Evolutionary conservation across 2,329 filamentous ascomycete species (phyloP), one percentile per base, ranked within the genome.

Genomic region (Byssothecium circinans): DNA sequence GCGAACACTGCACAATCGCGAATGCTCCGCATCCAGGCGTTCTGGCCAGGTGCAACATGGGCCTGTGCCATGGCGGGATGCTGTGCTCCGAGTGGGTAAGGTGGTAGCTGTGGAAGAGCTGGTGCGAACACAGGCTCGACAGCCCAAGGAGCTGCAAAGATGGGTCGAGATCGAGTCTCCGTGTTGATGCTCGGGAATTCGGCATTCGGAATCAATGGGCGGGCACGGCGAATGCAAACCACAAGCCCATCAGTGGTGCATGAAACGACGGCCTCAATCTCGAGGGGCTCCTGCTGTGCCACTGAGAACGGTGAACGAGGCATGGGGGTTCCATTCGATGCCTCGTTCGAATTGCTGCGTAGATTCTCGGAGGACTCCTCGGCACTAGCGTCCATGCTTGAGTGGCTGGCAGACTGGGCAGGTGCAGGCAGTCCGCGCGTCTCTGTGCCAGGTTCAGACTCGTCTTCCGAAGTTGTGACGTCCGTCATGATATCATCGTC

Each of bases 221-320:
- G 81, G 19, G 89, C 89, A 54, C 81, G 83, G 46, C 90, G 82
- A 12, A 95, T 75, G 41, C 92, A 85, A 7, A 95, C 89, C 2
- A 95, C 89, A 0, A 95, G 76, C 1, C 90, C 90, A 67, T 95
- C 90, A 0, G 90, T 95, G 2, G 89, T 90, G 71, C 90, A 95
- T 0, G 90, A 95, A 4, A 95, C 85, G n/a, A 95, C 89, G 2
- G 89, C 90, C 72, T 95, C 90, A 3, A 95, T 75, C 71, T 95
- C 89, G 42, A 90, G 77, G 1, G 78, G 77, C 12, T 70, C 72
- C 15, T 61, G 54, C 15, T 44, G 57, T 29, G 48, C 27, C 18
- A 66, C 60, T 0, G 64, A 65, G 12, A 44, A 55, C 10, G 65
- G 57, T 52, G 36, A 72, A 53, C 41, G 58, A 43, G 51, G 50